Evolutionary conservation across 768 basidiomycete genomes (phyloP).

Genomic region (Suillus lakei): DNA sequence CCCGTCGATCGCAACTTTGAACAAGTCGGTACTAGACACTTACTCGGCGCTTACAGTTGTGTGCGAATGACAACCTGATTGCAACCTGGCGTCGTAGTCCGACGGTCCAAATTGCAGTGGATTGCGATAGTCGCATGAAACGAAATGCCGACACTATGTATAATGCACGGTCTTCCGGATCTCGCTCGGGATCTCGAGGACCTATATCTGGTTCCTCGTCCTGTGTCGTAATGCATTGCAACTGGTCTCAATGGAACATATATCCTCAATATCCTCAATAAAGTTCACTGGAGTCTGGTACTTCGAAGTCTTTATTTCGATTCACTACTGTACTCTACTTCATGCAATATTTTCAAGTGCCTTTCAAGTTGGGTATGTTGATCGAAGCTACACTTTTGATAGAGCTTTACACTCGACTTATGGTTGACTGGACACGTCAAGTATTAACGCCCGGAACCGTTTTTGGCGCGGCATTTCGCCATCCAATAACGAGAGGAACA

Average conservation of each 20-base stretch:
- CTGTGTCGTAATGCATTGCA: not conserved
- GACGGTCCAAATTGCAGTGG: not conserved
- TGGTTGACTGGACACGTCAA: not conserved
- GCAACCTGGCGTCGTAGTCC: not conserved
- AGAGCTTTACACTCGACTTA: not conserved
- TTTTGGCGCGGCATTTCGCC: not conserved
- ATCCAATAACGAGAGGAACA: not conserved
- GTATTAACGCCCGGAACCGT: not conserved
- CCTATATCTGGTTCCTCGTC: not conserved
- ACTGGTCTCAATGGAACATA: not conserved
- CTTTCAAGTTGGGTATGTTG: not conserved
- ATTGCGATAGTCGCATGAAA: not conserved
- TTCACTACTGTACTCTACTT: not conserved
- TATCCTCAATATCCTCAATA: not conserved
- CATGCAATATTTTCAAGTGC: not conserved
- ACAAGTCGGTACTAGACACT: not conserved
- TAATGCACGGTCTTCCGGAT: not conserved
- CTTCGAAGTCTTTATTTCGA: not conserved
- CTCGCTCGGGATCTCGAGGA: not conserved
- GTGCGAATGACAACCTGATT: not conserved
- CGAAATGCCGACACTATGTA: not conserved
- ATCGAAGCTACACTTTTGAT: conserved; percentile 1
- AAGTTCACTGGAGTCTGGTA: not conserved
- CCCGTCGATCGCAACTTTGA: conserved; percentile 5
- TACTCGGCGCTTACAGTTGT: not conserved